These are phyloP conservation scores for Zea mays DNA, from an alignment of 176 grass and related monocot genomes.

Conservation along the genomic window DNA sequence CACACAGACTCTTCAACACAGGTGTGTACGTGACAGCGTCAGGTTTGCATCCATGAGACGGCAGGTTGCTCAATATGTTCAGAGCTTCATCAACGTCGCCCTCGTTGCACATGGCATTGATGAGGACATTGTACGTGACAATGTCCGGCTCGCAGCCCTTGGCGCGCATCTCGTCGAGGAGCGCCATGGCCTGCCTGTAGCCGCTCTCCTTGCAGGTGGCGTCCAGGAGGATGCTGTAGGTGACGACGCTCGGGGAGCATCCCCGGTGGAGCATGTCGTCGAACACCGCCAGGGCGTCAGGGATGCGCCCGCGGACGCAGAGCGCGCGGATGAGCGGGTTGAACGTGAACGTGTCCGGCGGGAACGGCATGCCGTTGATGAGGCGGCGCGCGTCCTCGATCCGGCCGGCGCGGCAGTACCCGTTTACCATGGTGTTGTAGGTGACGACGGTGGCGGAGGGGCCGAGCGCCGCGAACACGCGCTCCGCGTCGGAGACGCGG, in stretches of 20 bases:
- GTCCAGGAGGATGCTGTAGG: conserved; percentile 62
- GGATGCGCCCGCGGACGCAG: conserved; percentile 42
- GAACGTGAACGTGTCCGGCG: conserved; percentile 56
- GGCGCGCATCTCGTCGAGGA: conserved; percentile 54
- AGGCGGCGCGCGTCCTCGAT: conserved; percentile 44
- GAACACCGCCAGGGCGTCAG: conserved; percentile 45
- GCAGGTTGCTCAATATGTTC: conserved; percentile 36
- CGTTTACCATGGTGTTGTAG: conserved; percentile 60
- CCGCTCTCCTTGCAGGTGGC: conserved; percentile 51
- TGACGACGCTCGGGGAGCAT: conserved; percentile 51
- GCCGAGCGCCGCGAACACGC: conserved; percentile 44
- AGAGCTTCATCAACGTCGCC: conserved; percentile 47
- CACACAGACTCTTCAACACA: conserved; percentile 51
- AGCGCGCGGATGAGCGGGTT: conserved; percentile 56
- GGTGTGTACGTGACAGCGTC: conserved; percentile 51
- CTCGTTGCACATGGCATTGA: conserved; percentile 62
- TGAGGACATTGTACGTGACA: conserved; percentile 55
- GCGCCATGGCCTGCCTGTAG: conserved; percentile 43
- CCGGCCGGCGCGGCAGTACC: conserved; percentile 52
- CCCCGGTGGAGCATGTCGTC: conserved; percentile 51
- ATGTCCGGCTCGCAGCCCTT: conserved; percentile 59
- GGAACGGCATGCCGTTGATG: conserved; percentile 49
- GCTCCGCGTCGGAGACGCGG: conserved; percentile 40
- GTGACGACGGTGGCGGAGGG: conserved; percentile 52
- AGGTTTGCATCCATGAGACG: conserved; percentile 50